A percentile compares a stretch with the other conserved stretches of the same genome.
phyloP scores from a whole-genome alignment of 2,329 filamentous ascomycete genomes.

The Gaeumannomyces tritici region DNA sequence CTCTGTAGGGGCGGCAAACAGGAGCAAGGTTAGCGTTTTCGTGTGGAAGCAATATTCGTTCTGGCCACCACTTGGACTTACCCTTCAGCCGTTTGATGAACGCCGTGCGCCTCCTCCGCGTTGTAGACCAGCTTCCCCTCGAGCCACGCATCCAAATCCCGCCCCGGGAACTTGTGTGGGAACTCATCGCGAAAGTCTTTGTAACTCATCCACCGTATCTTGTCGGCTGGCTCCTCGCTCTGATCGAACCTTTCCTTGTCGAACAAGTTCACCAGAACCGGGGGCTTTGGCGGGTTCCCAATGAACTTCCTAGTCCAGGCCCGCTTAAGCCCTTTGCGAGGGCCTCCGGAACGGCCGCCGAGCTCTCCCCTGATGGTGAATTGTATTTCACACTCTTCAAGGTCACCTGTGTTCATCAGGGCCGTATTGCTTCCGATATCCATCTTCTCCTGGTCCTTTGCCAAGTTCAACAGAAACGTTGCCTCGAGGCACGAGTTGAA shows the following conservation, averaged over 20 bases:
- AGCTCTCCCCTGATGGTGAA: slow-evolving; percentile 40
- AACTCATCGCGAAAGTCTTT: slow-evolving; percentile 28
- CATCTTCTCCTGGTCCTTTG: slow-evolving; percentile 51
- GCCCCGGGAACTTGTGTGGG: slow-evolving; percentile 12
- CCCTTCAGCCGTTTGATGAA: slow-evolving; percentile 41
- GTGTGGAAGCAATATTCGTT: not conserved
- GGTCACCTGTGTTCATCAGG: slow-evolving; percentile 29
- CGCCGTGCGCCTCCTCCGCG: slow-evolving; percentile 48
- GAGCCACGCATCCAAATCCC: slow-evolving; percentile 41
- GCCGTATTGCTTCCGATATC: slow-evolving; percentile 55
- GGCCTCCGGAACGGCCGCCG: slow-evolving; percentile 14
- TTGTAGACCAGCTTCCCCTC: slow-evolving; percentile 51
- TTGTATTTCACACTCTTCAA: slow-evolving; percentile 50
- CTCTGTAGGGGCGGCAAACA: slow-evolving; percentile 19
- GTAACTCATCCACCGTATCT: slow-evolving; percentile 28
- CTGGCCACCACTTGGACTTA: slow-evolving; percentile 21
- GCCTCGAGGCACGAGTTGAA: slow-evolving; percentile 67
- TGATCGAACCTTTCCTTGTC: not conserved
- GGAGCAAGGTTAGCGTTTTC: slow-evolving; percentile 5
- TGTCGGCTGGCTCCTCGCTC: slow-evolving; percentile 14
- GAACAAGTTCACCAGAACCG: not conserved
- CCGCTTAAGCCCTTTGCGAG: not conserved
- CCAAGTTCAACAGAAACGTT: slow-evolving; percentile 44
- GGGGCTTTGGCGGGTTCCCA: not conserved
- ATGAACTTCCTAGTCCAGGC: too few relatives aligned